Conservation (phyloP, 306 rosid species). For the Nissolia schottii region DNA sequence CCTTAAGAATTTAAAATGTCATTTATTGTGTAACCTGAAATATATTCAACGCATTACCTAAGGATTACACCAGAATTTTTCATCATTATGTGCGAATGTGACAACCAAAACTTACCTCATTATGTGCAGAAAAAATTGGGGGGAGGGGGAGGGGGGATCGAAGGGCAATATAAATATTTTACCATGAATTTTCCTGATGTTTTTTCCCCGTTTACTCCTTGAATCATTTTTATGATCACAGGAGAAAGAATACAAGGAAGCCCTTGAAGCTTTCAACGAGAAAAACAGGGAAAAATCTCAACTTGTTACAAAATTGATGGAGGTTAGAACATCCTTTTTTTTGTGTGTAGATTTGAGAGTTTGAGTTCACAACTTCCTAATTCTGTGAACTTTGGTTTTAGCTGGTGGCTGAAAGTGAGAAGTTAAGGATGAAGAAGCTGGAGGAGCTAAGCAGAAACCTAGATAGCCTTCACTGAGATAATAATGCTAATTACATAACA, state of each 20-base stretch:
- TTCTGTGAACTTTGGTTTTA: constrained; percentile 9
- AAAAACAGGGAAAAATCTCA: constrained; percentile 92
- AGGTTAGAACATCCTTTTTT: constrained; percentile 34
- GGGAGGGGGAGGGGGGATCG: no score
- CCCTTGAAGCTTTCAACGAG: constrained; percentile 91
- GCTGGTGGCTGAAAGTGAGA: constrained; percentile 80
- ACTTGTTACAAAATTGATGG: constrained; percentile 68
- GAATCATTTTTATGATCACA: constrained; percentile 20
- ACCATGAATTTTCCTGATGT: not conserved
- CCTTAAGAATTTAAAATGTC: no score
- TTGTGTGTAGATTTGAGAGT: not conserved
- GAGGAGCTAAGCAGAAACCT: constrained; percentile 91
- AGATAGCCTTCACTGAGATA: constrained; percentile 56
- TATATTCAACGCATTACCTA: no score
- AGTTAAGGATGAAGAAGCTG: constrained; percentile 93
- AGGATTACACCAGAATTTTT: no score
- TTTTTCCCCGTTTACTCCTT: not conserved
- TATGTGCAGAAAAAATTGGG: no score
- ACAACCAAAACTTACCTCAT: no score
- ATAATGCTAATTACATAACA: constrained; percentile 33
- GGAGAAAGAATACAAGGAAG: constrained; percentile 95
- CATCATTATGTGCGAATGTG: no score
- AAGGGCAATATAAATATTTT: not conserved
- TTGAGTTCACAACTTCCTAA: not conserved
- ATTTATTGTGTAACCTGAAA: no score